Base-by-base conservation (phyloP, 345 rosid species). In the Hevea brasiliensis region DNA sequence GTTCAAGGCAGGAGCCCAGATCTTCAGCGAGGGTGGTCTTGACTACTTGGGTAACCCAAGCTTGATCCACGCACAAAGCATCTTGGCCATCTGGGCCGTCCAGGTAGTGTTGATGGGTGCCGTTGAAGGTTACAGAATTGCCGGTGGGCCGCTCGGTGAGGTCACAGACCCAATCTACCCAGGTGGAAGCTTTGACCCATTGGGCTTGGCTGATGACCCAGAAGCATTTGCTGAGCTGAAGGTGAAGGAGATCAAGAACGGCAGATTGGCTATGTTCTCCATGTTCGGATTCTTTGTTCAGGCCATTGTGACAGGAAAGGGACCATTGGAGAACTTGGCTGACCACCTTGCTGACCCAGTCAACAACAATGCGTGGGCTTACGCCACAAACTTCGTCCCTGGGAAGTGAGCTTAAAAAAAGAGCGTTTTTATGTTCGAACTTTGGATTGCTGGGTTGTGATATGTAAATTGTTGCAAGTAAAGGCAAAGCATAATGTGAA, bases 311-410 rank as follows among this genome's bases (percentile, higher is more conserved):
- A 92, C 96, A 0, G 92, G 96, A 15, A 90, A 90, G 81, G 92
- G 95, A 8, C 94, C 96, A 0, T 59, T 90, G 79, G 91, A 89
- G 82, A 92, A 89, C 83, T 77, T 92, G 59, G 92, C 96, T 0
- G 96, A 90, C 82, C 97, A 90, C 79, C 84, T 92, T 68, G 89
- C 90, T 6, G 97, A 90, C 71, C 95, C 95, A 0, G 97, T 90
- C 48, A 90, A 82, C 87, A 92, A 91, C 97, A 91, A 91, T 35
- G 96, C 96, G 48, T 91, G 97, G 97, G 87, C 97, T 11, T 91
- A 78, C 7, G 94, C 94, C 79, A 92, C 93, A 66, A 92, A 90
- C 96, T 92, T 88, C 65, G 93, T 86, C 61, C 96, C 94, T 71
- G 97, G 98, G 78, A 93, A 92, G 79, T 88, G 86, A 90, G 75